These are phyloP conservation scores for Kwoniella bestiolae DNA, from an alignment of 768 basidiomycete species.

Conservation along the genomic window DNA sequence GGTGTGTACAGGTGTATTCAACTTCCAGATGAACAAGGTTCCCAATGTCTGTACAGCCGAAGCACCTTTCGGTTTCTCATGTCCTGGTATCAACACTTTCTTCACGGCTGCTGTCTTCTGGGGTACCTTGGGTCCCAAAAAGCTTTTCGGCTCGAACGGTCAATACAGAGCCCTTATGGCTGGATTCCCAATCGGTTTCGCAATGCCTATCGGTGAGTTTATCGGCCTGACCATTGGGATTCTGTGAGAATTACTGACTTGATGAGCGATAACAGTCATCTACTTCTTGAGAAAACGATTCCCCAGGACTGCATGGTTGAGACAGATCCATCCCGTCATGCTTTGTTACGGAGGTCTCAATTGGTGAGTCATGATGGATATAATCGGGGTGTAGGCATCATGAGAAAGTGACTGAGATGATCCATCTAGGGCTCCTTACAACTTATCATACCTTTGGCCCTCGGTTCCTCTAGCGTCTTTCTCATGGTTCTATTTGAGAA, in stretches of 20 bases:
- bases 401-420: no score
- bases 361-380: slow-evolving; percentile 7
- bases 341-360: slow-evolving; percentile 27
- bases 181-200: slow-evolving; percentile 78
- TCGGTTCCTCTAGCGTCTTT: slow-evolving; percentile 41
- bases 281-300: slow-evolving; percentile 25
- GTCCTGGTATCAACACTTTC: slow-evolving; percentile 59
- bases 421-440: slow-evolving; percentile 37
- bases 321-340: slow-evolving; percentile 47
- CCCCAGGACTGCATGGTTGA: slow-evolving; percentile 25
- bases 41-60: slow-evolving; percentile 61
- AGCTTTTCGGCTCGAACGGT: slow-evolving; percentile 57
- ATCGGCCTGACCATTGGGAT: no score
- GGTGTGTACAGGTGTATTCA: slow-evolving; percentile 54
- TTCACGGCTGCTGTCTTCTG: slow-evolving; percentile 59
- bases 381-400: background rate
- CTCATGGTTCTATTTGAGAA: slow-evolving; percentile 47
- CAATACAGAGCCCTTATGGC: slow-evolving; percentile 65
- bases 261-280: slow-evolving; percentile 20
- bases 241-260: no score
- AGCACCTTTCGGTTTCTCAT: slow-evolving; percentile 57
- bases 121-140: slow-evolving; percentile 59
- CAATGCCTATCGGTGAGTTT: slow-evolving; percentile 68
- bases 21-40: slow-evolving; percentile 58
- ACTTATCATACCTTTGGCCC: slow-evolving; percentile 43